phyloP scores from a whole-genome alignment of 129 eudicot species.

The Cynara cardunculus region DNA sequence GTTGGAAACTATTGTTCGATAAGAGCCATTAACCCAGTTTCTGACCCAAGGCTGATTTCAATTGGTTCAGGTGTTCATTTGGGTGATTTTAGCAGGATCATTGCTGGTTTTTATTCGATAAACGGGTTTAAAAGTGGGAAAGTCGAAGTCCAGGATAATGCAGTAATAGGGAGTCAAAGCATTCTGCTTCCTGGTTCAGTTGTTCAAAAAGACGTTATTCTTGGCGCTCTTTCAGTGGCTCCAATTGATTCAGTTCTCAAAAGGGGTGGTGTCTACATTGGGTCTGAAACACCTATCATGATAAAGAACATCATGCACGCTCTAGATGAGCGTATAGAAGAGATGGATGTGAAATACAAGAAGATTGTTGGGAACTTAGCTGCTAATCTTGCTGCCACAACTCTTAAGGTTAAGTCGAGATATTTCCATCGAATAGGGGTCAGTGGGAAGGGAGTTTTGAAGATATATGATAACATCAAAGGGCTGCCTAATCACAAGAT shows the following conservation, averaged over 20 bases:
- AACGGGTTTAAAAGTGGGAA: constrained; percentile 48
- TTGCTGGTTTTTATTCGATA: constrained; percentile 54
- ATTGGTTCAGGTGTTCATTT: constrained; percentile 74
- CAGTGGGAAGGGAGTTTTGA: constrained; percentile 64
- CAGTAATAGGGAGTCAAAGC: constrained; percentile 79
- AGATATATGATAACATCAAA: constrained; percentile 47
- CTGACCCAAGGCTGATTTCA: constrained; percentile 54
- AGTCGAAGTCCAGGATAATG: constrained; percentile 54
- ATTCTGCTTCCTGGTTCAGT: constrained; percentile 70
- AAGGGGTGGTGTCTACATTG: constrained; percentile 75
- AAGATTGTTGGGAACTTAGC: constrained; percentile 77
- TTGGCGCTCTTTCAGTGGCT: constrained; percentile 85
- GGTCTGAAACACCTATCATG: constrained; percentile 71
- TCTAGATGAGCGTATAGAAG: constrained; percentile 76
- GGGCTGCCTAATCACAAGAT: constrained; percentile 72
- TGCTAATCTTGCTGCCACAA: constrained; percentile 85
- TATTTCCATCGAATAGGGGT: constrained; percentile 85
- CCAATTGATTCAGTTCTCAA: constrained; percentile 62
- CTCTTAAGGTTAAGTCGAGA: constrained; percentile 72
- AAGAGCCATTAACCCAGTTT: constrained; percentile 75
- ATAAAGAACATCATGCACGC: constrained; percentile 71
- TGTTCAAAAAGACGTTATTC: constrained; percentile 57
- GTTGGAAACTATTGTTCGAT: constrained; percentile 73
- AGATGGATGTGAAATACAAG: constrained; percentile 72
- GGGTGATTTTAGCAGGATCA: constrained; percentile 72